Conservation (phyloP, 2,329 filamentous ascomycete species). For the Claviceps sp. region DNA sequence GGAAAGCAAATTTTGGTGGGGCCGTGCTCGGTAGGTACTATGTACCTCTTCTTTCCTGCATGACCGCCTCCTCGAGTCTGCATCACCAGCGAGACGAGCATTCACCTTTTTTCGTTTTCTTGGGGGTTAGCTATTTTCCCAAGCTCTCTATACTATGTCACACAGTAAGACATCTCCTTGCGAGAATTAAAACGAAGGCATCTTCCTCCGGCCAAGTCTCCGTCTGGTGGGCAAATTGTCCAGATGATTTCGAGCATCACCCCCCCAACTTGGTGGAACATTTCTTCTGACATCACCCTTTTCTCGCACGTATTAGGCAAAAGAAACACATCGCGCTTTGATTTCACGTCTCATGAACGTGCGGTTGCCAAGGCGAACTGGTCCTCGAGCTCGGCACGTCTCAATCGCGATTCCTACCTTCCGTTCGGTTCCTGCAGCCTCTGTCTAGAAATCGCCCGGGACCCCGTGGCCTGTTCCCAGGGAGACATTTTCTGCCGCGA, state of each 20-base stretch:
- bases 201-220: background rate
- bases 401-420: slow-evolving; percentile 82
- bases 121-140: background rate
- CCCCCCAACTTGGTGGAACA: background rate
- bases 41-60: background rate
- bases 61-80: background rate
- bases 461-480: slow-evolving; percentile 69
- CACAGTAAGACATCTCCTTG: slow-evolving; percentile 29
- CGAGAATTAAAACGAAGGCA: background rate
- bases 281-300: background rate
- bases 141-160: slow-evolving; percentile 23
- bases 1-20: too few relatives aligned
- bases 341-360: slow-evolving; percentile 90
- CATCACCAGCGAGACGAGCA: background rate
- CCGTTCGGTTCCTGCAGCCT: slow-evolving; percentile 81
- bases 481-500: slow-evolving; percentile 94
- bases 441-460: slow-evolving; percentile 67
- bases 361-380: slow-evolving; percentile 68
- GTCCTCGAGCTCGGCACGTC: slow-evolving; percentile 69
- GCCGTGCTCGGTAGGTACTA: background rate
- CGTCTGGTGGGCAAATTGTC: background rate
- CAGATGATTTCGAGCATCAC: background rate
- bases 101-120: background rate
- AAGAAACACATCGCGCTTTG: slow-evolving; percentile 79
- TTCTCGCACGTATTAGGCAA: slow-evolving; percentile 40